A percentile compares a stretch with the other conserved stretches of the same genome.
Evolutionary conservation across 306 rosid genomes (phyloP).

Genomic region (Phaseolus lunatus): DNA sequence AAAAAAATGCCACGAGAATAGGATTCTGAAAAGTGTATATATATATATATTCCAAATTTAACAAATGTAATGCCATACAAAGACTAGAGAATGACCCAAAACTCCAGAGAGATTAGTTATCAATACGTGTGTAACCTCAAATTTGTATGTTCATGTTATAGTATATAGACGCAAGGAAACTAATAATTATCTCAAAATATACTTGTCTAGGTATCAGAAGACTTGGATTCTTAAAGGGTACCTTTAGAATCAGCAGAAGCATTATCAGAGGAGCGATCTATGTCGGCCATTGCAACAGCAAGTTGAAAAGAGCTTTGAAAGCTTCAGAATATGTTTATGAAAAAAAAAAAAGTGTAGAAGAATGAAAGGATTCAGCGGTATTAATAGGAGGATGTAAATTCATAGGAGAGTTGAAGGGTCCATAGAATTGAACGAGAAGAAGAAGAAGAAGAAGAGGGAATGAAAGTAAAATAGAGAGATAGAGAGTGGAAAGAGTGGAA

Average conservation of each 20-base stretch:
- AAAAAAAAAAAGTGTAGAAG: not conserved
- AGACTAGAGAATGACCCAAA: not conserved
- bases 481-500: not conserved
- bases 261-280: constrained; percentile 56
- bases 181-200: not conserved
- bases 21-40: constrained; percentile 10
- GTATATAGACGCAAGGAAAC: not conserved
- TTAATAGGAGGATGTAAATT: constrained; percentile 13
- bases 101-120: not conserved
- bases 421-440: not conserved
- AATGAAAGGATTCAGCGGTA: not conserved
- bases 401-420: not conserved
- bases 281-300: constrained; percentile 64
- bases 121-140: not conserved
- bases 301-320: constrained; percentile 35
- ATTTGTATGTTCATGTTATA: not conserved
- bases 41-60: not conserved
- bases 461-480: not conserved
- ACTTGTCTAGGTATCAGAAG: not conserved
- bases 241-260: constrained; percentile 63
- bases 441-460: not conserved
- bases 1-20: not conserved
- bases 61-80: constrained; percentile 10
- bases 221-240: constrained; percentile 46
- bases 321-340: not conserved